Evolutionary conservation across 495 filamentous ascomycete species (phyloP), one percentile per base, ranked within the genome.

Genomic region (Podospora comata): DNA sequence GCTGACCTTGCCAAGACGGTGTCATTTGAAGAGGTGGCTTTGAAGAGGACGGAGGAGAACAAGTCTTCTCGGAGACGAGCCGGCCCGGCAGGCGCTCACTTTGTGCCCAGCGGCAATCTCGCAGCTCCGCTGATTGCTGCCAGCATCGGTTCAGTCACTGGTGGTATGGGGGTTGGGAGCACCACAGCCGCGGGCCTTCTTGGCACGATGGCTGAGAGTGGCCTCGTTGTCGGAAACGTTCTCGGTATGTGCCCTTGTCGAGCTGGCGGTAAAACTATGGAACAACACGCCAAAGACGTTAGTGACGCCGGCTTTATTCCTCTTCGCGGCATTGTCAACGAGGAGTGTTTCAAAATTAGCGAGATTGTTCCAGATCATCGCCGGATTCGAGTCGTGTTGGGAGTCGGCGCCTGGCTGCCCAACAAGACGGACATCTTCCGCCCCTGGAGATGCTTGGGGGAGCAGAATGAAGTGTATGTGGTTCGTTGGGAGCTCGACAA

Each of bases 171-270:
- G 6, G 83, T 97, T 0, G 92, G 91, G 18, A 86, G 69, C 13
- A 75, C 76, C 6, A 74, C 90, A 2, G 90, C 91, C 26, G 92
- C 93, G 15, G 87, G 88, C 7, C 89, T 96, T 65, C 79, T 99
- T 0, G 95, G 93, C 16, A 82, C 88, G 16, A 76, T 97, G 64
- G 91, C 92, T 13, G 86, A 91, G 27, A 96, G 88, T 71, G 85
- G 86, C 5, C 86, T 93, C 18, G 79, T 92, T 56, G 90, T 97
- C 20, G 94, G 93, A 5, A 86, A 89, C 61, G 78, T 98, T 15
- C 97, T 99, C 73, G 94, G 94, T 34, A 91, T 93, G 9, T 96
- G 95, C 75, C 93, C 93, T 27, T 91, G 88, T 15, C 85, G 90
- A 16, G 93, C 95, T 87, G 91, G 90, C 2, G 89, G 90, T 34